phyloP scores from a whole-genome alignment of 257 asterid species.

The Solanum medicagineum region DNA sequence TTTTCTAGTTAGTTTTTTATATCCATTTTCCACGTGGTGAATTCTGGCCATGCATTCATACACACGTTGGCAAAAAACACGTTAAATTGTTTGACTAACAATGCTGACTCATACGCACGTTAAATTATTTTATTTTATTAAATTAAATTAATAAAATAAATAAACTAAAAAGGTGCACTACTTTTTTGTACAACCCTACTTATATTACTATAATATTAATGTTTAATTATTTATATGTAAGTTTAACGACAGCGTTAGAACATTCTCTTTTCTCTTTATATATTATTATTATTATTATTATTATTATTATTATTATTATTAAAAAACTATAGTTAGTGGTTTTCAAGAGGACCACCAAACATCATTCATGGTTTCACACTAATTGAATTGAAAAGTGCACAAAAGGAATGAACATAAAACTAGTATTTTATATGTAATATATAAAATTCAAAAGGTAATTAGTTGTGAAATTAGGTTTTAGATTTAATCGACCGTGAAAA shows the following conservation, averaged over 20 bases:
- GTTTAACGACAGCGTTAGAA: background rate
- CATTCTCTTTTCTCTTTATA: background rate
- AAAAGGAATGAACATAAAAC: background rate
- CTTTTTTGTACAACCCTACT: background rate
- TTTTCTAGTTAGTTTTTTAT: background rate
- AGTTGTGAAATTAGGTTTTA: background rate
- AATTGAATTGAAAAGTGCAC: background rate
- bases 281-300: background rate
- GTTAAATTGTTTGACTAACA: background rate
- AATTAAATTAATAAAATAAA: background rate
- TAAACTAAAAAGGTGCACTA: background rate
- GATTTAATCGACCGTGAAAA: background rate
- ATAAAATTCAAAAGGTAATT: background rate
- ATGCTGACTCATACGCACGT: slow-evolving; percentile 7
- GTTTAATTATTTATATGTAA: background rate
- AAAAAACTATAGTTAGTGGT: background rate
- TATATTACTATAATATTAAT: background rate
- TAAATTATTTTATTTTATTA: background rate
- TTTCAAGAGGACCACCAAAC: background rate
- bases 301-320: background rate
- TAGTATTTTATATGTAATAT: background rate
- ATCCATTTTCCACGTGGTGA: background rate
- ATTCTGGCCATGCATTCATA: background rate
- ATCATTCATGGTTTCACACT: background rate
- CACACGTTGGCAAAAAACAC: background rate